Percentiles rank a stretch among this genome's conserved stretches.
Conservation (phyloP, 495 filamentous ascomycete species). For the Tricharina praecox region DNA sequence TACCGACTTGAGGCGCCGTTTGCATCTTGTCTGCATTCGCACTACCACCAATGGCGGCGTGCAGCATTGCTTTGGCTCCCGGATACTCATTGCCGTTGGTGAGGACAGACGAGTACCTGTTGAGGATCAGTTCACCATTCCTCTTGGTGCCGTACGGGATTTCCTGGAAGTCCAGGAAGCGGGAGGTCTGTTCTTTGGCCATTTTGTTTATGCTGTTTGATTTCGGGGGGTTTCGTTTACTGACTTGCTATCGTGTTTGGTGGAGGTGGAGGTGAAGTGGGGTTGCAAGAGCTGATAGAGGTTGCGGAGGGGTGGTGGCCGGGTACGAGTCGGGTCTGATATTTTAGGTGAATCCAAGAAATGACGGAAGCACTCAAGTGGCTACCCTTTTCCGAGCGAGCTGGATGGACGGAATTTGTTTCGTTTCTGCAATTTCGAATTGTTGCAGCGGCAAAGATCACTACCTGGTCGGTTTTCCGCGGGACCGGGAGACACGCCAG, state of each 20-base stretch:
- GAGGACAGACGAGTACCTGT: conserved; percentile 53
- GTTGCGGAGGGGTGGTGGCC: too few relatives aligned
- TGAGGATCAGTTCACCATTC: conserved; percentile 48
- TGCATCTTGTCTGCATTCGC: conserved; percentile 74
- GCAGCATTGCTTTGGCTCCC: conserved; percentile 93
- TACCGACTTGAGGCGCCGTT: conserved; percentile 74
- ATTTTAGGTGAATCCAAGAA: not conserved
- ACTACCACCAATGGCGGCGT: conserved; percentile 69
- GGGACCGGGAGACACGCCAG: not conserved
- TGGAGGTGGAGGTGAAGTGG: not conserved
- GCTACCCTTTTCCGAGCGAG: not conserved
- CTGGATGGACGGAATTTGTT: not conserved
- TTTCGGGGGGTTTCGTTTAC: not conserved
- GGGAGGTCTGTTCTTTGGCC: conserved; percentile 17
- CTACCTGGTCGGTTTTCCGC: not conserved
- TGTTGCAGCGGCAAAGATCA: not conserved
- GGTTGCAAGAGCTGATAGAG: not conserved
- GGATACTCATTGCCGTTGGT: conserved; percentile 82
- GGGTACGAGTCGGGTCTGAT: not conserved
- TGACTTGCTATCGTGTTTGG: not conserved
- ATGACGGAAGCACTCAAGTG: not conserved
- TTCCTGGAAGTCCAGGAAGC: conserved; percentile 23
- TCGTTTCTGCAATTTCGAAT: not conserved
- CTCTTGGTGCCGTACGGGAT: conserved; percentile 29
- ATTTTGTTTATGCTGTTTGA: conserved; percentile 15